These are phyloP conservation scores for Yarrowia galli DNA, from an alignment of 1,139 yeast genomes.

Conservation along the genomic window DNA sequence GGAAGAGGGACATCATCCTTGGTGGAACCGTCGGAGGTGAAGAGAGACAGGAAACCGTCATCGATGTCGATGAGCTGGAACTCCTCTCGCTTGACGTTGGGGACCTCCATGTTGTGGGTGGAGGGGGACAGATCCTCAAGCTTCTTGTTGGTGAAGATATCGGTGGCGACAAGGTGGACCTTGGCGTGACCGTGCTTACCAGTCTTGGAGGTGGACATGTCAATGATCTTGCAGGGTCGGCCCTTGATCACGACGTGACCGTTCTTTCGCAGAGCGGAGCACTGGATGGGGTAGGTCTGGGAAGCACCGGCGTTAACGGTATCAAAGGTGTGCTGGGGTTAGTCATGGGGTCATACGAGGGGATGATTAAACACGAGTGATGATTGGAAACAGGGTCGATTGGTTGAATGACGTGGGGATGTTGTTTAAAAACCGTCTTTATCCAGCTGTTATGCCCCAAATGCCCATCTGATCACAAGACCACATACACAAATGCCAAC, in stretches of 20 bases:
- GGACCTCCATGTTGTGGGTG: slow-evolving; percentile 99
- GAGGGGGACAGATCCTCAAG: slow-evolving; percentile 99
- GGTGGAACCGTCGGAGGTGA: slow-evolving; percentile 97
- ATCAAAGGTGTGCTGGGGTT: slow-evolving; percentile 83
- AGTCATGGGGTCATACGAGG: not conserved
- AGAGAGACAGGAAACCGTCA: slow-evolving; percentile 96
- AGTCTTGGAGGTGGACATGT: slow-evolving; percentile 99
- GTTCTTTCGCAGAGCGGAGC: slow-evolving; percentile 99
- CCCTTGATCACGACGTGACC: slow-evolving; percentile 99
- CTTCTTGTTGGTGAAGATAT: slow-evolving; percentile 99
- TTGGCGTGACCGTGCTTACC: slow-evolving; percentile 99
- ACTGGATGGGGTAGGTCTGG: slow-evolving; percentile 97
- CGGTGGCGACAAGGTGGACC: slow-evolving; percentile 98
- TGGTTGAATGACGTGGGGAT: not conserved
- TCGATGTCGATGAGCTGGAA: slow-evolving; percentile 97
- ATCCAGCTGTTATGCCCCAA: not conserved
- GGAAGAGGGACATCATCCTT: slow-evolving; percentile 99
- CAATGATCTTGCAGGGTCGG: slow-evolving; percentile 99
- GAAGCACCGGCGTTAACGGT: slow-evolving; percentile 99
- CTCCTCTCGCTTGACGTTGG: slow-evolving; percentile 94
- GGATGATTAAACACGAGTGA: too few species aligned
- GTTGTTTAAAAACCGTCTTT: not conserved
- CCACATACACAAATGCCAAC: not conserved
- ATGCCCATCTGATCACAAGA: slow-evolving; percentile 1
- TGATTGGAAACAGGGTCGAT: too few species aligned